These are phyloP conservation scores for Neophaeococcomyces aloes DNA, from an alignment of 2,329 filamentous ascomycete genomes.

Conservation along the genomic window DNA sequence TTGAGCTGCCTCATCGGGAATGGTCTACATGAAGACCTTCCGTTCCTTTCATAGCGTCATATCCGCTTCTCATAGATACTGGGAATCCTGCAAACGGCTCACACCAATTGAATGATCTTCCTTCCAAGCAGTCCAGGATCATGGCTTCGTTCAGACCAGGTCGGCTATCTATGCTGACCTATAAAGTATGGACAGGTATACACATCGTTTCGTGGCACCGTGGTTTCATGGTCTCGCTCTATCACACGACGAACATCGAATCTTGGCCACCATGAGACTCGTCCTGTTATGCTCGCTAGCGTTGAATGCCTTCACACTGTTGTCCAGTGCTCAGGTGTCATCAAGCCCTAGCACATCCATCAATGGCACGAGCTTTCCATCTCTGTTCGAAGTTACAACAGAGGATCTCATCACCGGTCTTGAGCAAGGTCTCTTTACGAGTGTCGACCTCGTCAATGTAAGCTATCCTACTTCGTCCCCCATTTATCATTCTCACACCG, in stretches of 20 bases:
- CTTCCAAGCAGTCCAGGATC: neutral
- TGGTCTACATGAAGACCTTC: neutral
- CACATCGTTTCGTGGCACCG: neutral
- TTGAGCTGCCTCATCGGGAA: conserved; percentile 12
- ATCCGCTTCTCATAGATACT: neutral
- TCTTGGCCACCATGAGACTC: neutral
- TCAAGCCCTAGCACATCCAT: neutral
- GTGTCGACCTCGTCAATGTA: conserved; percentile 45
- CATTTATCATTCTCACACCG: conserved; percentile 20
- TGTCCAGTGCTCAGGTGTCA: neutral
- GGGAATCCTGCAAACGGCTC: neutral
- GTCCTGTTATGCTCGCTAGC: neutral
- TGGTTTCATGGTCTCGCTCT: neutral
- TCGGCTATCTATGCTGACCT: no score
- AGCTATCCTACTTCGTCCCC: neutral
- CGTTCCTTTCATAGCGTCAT: neutral
- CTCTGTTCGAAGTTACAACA: conserved; percentile 41
- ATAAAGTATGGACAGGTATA: no score
- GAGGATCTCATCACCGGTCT: conserved; percentile 44
- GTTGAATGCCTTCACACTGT: neutral
- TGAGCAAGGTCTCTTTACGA: conserved; percentile 42
- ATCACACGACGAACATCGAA: neutral
- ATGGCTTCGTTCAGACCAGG: neutral
- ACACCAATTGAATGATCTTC: neutral
- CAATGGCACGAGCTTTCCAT: conserved; percentile 21